These are phyloP conservation scores for Salix brachista DNA, from an alignment of 345 rosid genomes.

Conservation along the genomic window DNA sequence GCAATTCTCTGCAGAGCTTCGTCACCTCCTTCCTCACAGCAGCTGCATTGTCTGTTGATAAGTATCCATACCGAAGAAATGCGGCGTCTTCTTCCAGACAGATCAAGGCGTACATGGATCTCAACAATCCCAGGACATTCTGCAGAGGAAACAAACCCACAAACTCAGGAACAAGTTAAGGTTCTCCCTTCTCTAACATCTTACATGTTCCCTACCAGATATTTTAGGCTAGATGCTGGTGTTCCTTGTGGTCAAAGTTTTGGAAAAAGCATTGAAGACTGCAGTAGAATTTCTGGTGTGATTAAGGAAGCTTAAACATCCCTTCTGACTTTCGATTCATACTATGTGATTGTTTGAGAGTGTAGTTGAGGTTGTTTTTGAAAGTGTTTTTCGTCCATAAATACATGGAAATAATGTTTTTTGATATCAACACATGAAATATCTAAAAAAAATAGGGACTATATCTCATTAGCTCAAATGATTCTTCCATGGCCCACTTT, in stretches of 20 bases:
- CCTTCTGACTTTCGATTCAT: background rate
- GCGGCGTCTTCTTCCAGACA: slow-evolving; percentile 76
- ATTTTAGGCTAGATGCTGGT: background rate
- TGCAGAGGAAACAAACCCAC: slow-evolving; percentile 22
- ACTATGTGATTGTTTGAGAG: too few relatives aligned
- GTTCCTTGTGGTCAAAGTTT: background rate
- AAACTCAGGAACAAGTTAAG: background rate
- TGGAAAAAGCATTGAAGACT: background rate
- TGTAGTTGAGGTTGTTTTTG: too few relatives aligned
- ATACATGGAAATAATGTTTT: too few relatives aligned
- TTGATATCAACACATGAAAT: too few relatives aligned
- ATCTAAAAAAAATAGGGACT: background rate
- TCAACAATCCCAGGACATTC: slow-evolving; percentile 51
- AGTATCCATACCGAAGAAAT: slow-evolving; percentile 63
- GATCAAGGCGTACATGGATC: slow-evolving; percentile 66
- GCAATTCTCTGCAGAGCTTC: slow-evolving; percentile 64
- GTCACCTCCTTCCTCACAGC: slow-evolving; percentile 63
- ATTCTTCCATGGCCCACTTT: background rate
- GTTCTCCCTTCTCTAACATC: background rate
- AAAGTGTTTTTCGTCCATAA: too few relatives aligned
- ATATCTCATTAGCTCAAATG: background rate
- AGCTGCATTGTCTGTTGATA: slow-evolving; percentile 54
- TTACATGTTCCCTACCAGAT: background rate
- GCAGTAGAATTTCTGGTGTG: background rate
- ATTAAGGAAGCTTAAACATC: background rate